Evolutionary conservation across 2,329 filamentous ascomycete species (phyloP), one percentile per base, ranked within the genome.

Genomic region (Taxawa tesnikishii): DNA sequence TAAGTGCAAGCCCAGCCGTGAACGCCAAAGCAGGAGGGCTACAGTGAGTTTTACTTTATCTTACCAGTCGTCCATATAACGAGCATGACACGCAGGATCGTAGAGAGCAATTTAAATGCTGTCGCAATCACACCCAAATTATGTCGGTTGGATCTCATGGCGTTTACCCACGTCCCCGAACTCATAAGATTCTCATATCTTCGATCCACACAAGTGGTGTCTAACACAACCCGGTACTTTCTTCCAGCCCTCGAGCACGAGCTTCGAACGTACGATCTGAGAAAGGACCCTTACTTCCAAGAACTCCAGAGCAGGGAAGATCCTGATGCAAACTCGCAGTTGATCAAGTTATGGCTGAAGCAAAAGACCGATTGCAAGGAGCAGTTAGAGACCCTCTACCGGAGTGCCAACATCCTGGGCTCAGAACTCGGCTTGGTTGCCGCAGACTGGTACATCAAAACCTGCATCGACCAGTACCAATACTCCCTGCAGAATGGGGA

Each of bases 1-100:
- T 94, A 15, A 87, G 79, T 5, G 85, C 85, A 1, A 92, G 81
- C 39, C 84, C 84, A 0, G 68, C 83, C 3, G 73, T 79, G 41
- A 71, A 64, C 34, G 72, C 68, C 1, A 67, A 67, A 11, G 50
- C 65, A 1, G 55, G 60, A 2, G 67, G 67, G 21, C 60, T 88
- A 10, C 58, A 69, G 52, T 69, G 45, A 43, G 42, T 30, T 10
- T 14, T 9, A 1, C 10, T n/a, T 19, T 4, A 5, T 11, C 7
- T 18, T 13, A 23, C 14, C 14, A 25, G 8, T n/a, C 29, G 29
- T 31, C 12, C 9, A 31, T 27, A n/a, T n/a, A n/a, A n/a, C n/a
- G n/a, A n/a, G n/a, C n/a, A n/a, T n/a, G n/a, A n/a, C n/a, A n/a
- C n/a, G 16, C 28, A 65, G 64, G 29, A 49, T 53, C 4, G 67